Evolutionary conservation across 1,139 yeast genomes (phyloP).

Genomic region (Lodderomyces theae): DNA sequence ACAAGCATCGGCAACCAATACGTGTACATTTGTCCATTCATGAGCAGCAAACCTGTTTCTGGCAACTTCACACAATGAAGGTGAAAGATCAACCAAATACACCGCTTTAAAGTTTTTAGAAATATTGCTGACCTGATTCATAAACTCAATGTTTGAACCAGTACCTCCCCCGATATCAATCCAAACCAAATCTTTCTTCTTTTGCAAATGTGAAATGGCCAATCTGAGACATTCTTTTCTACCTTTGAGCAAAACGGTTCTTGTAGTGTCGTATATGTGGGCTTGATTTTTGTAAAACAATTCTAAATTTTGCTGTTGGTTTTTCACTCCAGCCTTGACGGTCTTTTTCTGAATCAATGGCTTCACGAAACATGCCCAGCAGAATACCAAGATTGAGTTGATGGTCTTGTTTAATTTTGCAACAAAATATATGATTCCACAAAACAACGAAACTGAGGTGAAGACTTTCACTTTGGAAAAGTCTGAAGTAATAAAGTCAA

Average conservation of each 20-base stretch:
- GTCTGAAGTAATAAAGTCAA: constrained; percentile 15
- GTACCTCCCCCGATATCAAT: constrained; percentile 86
- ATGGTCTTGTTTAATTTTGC: constrained; percentile 26
- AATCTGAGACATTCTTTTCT: constrained; percentile 62
- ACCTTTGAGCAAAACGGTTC: constrained; percentile 65
- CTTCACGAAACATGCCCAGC: constrained; percentile 64
- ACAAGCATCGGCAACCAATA: constrained; percentile 73
- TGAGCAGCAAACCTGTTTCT: constrained; percentile 48
- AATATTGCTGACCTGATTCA: constrained; percentile 56
- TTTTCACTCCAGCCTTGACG: constrained; percentile 16
- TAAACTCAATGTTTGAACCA: constrained; percentile 75
- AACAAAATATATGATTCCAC: constrained; percentile 17
- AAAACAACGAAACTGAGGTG: constrained; percentile 18
- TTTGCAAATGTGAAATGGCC: constrained; percentile 54
- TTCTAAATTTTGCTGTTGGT: constrained; percentile 63
- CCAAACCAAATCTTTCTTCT: constrained; percentile 59
- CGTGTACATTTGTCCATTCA: constrained; percentile 64
- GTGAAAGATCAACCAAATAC: constrained; percentile 72
- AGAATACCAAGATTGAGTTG: constrained; percentile 35
- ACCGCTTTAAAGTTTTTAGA: constrained; percentile 57
- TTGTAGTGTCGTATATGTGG: constrained; percentile 66
- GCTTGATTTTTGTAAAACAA: constrained; percentile 75
- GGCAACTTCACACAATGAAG: constrained; percentile 74
- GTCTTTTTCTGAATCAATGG: constrained; percentile 48
- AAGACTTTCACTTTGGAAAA: constrained; percentile 15